phyloP scores from a whole-genome alignment of 176 grass and related monocot species.

The Oryza glumipatula region DNA sequence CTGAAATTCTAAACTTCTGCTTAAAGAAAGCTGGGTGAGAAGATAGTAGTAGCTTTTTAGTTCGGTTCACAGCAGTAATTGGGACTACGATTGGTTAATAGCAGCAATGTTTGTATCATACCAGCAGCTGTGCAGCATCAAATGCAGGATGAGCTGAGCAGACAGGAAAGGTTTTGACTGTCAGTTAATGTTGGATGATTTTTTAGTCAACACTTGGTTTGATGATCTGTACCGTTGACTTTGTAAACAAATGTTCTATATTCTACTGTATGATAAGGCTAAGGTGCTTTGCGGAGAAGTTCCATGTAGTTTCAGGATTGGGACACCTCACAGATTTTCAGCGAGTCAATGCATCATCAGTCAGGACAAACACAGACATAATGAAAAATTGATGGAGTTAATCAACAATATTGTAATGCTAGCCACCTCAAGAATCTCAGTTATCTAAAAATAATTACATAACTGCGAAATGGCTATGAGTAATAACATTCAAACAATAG shows the following conservation, averaged over 20 bases:
- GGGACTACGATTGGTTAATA: background rate
- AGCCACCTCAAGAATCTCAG: slow-evolving; percentile 4
- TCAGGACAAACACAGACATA: background rate
- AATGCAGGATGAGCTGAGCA: too few species aligned
- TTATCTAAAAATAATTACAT: slow-evolving; percentile 6
- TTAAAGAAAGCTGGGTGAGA: slow-evolving; percentile 13
- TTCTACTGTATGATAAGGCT: background rate
- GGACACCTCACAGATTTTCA: background rate
- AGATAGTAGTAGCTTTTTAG: background rate
- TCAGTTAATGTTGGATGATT: background rate
- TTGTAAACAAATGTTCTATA: background rate
- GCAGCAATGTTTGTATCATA: too few species aligned
- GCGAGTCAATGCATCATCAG: background rate
- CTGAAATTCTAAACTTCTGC: background rate
- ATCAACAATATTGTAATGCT: background rate
- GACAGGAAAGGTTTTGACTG: background rate
- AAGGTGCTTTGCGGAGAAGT: background rate
- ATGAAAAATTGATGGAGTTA: background rate
- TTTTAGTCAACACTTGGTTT: slow-evolving; percentile 6
- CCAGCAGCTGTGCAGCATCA: too few species aligned
- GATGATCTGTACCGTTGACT: slow-evolving; percentile 21
- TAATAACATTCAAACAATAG: background rate
- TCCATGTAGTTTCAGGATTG: too few species aligned
- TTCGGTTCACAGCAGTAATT: too few species aligned
- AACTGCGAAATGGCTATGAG: background rate